Base-by-base conservation (phyloP, 1,284 basidiomycete species). In the Leccinum subrobustum region DNA sequence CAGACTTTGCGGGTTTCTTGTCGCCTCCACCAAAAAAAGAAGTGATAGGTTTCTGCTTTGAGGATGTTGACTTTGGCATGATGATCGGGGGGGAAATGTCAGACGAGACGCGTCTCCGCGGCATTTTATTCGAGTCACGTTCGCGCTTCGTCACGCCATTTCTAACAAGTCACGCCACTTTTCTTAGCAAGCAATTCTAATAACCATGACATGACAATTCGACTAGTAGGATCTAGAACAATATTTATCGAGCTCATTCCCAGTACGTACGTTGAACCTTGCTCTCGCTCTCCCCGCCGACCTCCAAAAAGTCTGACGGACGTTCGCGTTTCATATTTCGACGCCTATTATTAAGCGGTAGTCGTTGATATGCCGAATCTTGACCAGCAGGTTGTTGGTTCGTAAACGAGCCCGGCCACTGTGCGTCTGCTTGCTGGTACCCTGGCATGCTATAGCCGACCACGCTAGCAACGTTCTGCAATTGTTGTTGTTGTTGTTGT, bases 351-450 rank as follows among this genome's bases (percentile, higher is more conserved):
- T 92, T 93, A 60, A 92, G 74, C 31, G 91, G 90, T 56, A 92
- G 71, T 52, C 91, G 81, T 72, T 93, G 91, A 72, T 93, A 93
- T n/a, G 91, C 88, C 12, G 90, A 91, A 64, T 92, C 91, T 69
- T 85, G 84, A 6, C 81, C 81, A 52, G 81, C 78, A 47, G 82
- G 81, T 70, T 88, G 87, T 68, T 88, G 86, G 63, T 81, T 84
- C 56, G 80, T 67, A 72, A 83, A 88, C 53, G 81, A 78, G 64
- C 81, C 81, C 66, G 79, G 79, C 79, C 80, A 81, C 66, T 79
- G 78, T 4, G 61, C 16, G 3, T 72, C 73, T 25, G 66, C 25
- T 54, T 64, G 70, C 56, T 75, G 79, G 55, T 77, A 75, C 37
- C 74, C 74, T 60, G 73, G 72, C 76, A 79, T 77, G 58, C 72